Conservation (phyloP, 2,329 filamentous ascomycete genomes). For the Coleophoma cylindrospora region DNA sequence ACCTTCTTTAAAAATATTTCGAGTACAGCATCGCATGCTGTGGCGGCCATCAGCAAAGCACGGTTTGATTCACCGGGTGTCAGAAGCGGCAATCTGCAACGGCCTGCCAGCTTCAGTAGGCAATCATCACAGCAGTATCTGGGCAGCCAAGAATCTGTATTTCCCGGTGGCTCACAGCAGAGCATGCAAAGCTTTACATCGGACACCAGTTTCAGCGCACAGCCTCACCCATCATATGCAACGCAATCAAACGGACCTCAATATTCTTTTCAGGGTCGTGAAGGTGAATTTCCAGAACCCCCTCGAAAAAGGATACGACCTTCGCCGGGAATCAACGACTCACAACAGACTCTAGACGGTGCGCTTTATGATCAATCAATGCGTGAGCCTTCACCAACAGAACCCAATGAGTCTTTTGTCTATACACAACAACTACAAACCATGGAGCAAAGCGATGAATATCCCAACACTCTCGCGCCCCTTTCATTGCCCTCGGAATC, state of each 20-base stretch:
- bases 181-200: constrained; percentile 69
- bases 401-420: constrained; percentile 74
- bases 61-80: constrained; percentile 81
- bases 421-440: constrained; percentile 46
- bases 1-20: constrained; percentile 99
- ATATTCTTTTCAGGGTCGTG: constrained; percentile 32
- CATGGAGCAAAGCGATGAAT: constrained; percentile 42
- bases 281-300: constrained; percentile 62
- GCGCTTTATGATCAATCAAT: constrained; percentile 47
- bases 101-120: constrained; percentile 65
- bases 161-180: constrained; percentile 76
- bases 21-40: constrained; percentile 83
- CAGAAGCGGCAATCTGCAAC: constrained; percentile 52
- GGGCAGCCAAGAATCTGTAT: constrained; percentile 56
- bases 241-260: constrained; percentile 42
- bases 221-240: constrained; percentile 62
- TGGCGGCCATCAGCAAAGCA: constrained; percentile 95
- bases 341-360: constrained; percentile 19
- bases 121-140: constrained; percentile 65
- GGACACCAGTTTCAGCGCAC: constrained; percentile 63
- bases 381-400: constrained; percentile 66
- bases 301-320: constrained; percentile 71
- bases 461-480: constrained; percentile 57
- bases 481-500: constrained; percentile 61
- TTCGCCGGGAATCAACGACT: constrained; percentile 47